Base-by-base conservation (phyloP, 1,284 basidiomycete genomes). In the Pseudozyma tsukubaensis region DNA sequence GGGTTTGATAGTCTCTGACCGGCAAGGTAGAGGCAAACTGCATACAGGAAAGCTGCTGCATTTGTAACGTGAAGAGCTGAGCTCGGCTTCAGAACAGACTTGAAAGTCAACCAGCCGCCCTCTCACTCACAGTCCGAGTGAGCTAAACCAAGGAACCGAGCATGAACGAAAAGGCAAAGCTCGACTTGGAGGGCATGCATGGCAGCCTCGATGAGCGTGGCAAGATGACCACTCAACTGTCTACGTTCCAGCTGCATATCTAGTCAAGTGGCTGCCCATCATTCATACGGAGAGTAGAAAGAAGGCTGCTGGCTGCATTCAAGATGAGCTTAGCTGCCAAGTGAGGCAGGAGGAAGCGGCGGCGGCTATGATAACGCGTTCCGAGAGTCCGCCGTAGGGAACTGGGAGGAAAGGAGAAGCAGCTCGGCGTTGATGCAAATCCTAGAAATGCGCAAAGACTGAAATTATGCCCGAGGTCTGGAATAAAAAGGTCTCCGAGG, bases 221-320 rank as follows among this genome's bases (percentile, higher is more conserved):
- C 52, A 16, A 52, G 42, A 16, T 14, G 8, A 9, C 18, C 35
- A 11, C 34, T n/a, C 9, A 9, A 12, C 19, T 16, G 29, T 3
- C 35, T 14, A 49, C 9, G 18, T 36, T 24, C 19, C 21, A 32
- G 35, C 39, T 56, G 36, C 54, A 56, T 56, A 53, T 40, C 45
- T 29, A 35, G 24, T 45, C 10, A 19, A 11, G 34, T 52, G 50
- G 50, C 50, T 42, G 47, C n/a, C n/a, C n/a, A n/a, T n/a, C n/a
- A n/a, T n/a, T n/a, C n/a, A n/a, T n/a, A n/a, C n/a, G n/a, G n/a
- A n/a, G n/a, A n/a, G n/a, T 34, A n/a, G 16, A 18, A 43, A 37
- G 1, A 8, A 19, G n/a, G n/a, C 49, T 52, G 61, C 61, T 48
- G 49, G 61, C 61, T 64, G 55, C 62, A 49, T 53, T 49, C 49